Percentiles rank a stretch among this genome's conserved stretches.
Evolutionary conservation across 1,284 basidiomycete species (phyloP).

Genomic region (Microbotryomycetes sp.): DNA sequence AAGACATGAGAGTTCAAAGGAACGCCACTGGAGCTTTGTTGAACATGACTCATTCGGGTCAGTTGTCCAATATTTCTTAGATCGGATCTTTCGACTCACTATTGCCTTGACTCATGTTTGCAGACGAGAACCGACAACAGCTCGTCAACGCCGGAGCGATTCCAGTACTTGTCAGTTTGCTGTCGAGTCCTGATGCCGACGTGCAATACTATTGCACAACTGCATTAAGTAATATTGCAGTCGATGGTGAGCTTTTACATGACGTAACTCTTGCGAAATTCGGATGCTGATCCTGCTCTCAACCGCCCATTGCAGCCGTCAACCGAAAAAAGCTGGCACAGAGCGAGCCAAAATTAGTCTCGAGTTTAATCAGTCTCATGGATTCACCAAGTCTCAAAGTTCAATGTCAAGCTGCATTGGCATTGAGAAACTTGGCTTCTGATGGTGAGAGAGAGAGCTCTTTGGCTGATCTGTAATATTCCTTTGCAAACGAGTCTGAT

Average conservation of each 20-base stretch:
- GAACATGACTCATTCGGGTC: slow-evolving; percentile 99
- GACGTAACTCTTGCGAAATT: background rate
- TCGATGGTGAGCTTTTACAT: slow-evolving; percentile 62
- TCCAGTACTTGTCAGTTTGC: slow-evolving; percentile 87
- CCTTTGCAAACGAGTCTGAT: background rate
- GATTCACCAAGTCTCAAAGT: slow-evolving; percentile 97
- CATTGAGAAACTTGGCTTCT: slow-evolving; percentile 91
- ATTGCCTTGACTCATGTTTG: background rate
- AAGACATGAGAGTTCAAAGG: slow-evolving; percentile 98
- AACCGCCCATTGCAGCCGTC: slow-evolving; percentile 48
- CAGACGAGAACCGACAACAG: slow-evolving; percentile 97
- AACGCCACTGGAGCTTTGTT: slow-evolving; percentile 97
- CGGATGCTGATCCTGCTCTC: background rate
- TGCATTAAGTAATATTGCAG: slow-evolving; percentile 95
- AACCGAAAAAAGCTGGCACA: slow-evolving; percentile 95
- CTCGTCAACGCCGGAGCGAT: slow-evolving; percentile 98
- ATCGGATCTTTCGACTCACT: background rate
- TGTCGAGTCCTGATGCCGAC: slow-evolving; percentile 96
- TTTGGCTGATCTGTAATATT: background rate
- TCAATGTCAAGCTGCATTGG: slow-evolving; percentile 96
- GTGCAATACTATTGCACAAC: slow-evolving; percentile 99
- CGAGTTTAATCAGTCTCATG: slow-evolving; percentile 93
- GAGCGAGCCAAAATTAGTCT: slow-evolving; percentile 89
- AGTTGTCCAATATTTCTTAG: too few species aligned
- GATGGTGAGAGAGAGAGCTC: slow-evolving; percentile 74